These are phyloP conservation scores for Zasmidium cellare DNA, from an alignment of 2,329 filamentous ascomycete species.

Conservation along the genomic window DNA sequence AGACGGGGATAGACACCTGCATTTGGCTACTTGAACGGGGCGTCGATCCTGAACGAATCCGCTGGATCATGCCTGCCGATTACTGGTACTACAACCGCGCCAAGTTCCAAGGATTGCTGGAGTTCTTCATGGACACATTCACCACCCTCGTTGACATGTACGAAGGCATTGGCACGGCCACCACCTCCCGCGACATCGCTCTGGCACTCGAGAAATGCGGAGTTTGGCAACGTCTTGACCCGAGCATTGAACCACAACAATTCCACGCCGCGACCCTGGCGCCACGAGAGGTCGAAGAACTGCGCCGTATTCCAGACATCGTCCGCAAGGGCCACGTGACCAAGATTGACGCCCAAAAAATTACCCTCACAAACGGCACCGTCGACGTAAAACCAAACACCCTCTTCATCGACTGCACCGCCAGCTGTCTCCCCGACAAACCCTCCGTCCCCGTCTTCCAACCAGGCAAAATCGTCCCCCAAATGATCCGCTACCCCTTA, in stretches of 20 bases:
- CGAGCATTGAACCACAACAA: slow-evolving; percentile 16
- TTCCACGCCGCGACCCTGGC: slow-evolving; percentile 22
- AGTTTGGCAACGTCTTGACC: slow-evolving; percentile 6
- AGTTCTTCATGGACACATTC: not conserved
- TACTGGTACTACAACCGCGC: slow-evolving; percentile 17
- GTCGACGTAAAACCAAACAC: slow-evolving; percentile 10
- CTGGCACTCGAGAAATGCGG: slow-evolving; percentile 4
- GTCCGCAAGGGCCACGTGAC: slow-evolving; percentile 18
- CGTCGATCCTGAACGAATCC: slow-evolving; percentile 10
- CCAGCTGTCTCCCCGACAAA: slow-evolving; percentile 12
- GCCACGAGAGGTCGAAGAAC: slow-evolving; percentile 15
- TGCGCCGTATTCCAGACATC: slow-evolving; percentile 15
- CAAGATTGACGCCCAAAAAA: slow-evolving; percentile 5
- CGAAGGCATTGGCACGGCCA: slow-evolving; percentile 10
- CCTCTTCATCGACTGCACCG: slow-evolving; percentile 22
- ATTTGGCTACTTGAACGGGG: slow-evolving; percentile 19
- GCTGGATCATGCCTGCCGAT: slow-evolving; percentile 26
- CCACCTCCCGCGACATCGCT: slow-evolving; percentile 13
- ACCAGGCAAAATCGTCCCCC: slow-evolving; percentile 14
- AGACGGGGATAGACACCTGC: slow-evolving; percentile 24
- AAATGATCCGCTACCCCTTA: slow-evolving; percentile 22
- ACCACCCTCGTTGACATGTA: not conserved
- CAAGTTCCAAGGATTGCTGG: slow-evolving; percentile 8
- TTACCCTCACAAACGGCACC: slow-evolving; percentile 12
- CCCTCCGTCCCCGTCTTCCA: slow-evolving; percentile 15